Evolutionary conservation across 2,329 filamentous ascomycete species (phyloP).

Genomic region (Xylogone sp.): DNA sequence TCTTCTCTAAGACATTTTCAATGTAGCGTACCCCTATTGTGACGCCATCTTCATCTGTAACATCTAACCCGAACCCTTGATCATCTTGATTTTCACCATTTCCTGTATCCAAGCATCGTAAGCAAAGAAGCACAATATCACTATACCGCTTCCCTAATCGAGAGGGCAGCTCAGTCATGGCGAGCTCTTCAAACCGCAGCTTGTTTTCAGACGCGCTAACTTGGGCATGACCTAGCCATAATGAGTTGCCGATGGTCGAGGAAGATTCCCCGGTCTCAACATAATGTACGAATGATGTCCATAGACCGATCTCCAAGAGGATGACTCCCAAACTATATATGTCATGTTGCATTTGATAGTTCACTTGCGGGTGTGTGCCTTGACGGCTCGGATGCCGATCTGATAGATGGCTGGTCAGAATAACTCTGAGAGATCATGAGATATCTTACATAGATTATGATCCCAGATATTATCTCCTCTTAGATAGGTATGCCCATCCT

Average conservation of each 20-base stretch:
- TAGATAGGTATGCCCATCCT: constrained; percentile 9
- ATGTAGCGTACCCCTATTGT: constrained; percentile 12
- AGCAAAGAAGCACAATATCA: constrained; percentile 11
- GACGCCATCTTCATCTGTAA: constrained; percentile 11
- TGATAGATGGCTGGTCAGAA: too few species aligned
- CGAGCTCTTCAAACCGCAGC: neutral
- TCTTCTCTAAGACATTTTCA: constrained; percentile 10
- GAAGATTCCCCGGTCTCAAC: too few species aligned
- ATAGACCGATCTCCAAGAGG: constrained; percentile 49
- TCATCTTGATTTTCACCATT: neutral
- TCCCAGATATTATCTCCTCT: constrained; percentile 13
- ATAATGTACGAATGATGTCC: constrained; percentile 29
- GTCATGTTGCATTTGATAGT: constrained; percentile 29
- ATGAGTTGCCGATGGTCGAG: too few species aligned
- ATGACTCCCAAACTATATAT: constrained; percentile 53
- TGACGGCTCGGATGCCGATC: constrained; percentile 16
- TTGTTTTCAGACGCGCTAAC: too few species aligned
- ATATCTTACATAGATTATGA: constrained; percentile 15
- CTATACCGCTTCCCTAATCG: constrained; percentile 10
- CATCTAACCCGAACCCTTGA: constrained; percentile 1
- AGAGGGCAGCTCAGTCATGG: constrained; percentile 4
- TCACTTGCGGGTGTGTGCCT: constrained; percentile 6
- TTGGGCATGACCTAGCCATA: too few species aligned
- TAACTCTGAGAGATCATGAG: too few species aligned
- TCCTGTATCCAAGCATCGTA: constrained; percentile 11